Conservation (phyloP, 768 basidiomycete genomes). For the Boletellus sp. region DNA sequence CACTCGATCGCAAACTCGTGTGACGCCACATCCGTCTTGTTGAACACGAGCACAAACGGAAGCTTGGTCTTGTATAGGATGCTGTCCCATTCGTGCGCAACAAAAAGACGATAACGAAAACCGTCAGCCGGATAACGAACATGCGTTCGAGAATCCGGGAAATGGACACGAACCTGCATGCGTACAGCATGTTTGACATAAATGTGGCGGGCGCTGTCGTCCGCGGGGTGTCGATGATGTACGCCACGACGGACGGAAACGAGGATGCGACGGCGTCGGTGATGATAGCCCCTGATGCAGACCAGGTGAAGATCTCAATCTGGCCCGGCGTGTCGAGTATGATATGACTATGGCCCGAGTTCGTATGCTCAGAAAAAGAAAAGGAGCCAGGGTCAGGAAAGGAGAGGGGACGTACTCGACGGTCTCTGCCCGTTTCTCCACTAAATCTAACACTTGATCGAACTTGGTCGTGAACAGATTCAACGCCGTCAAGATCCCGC, state of each 20-base stretch:
- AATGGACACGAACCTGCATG: slow-evolving; percentile 68
- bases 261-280: slow-evolving; percentile 95
- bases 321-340: slow-evolving; percentile 97
- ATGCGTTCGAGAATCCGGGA: neutral
- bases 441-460: slow-evolving; percentile 87
- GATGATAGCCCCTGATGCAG: slow-evolving; percentile 96
- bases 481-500: slow-evolving; percentile 93
- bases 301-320: slow-evolving; percentile 99
- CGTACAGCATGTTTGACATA: slow-evolving; percentile 99
- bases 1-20: slow-evolving; percentile 93
- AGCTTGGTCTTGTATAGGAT: slow-evolving; percentile 98
- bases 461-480: slow-evolving; percentile 99
- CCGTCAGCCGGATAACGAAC: neutral
- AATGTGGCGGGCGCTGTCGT: slow-evolving; percentile 95
- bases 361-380: neutral
- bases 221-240: slow-evolving; percentile 95
- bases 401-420: slow-evolving; percentile 66
- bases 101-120: neutral
- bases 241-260: slow-evolving; percentile 92
- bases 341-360: slow-evolving; percentile 62
- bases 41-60: slow-evolving; percentile 97
- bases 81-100: slow-evolving; percentile 35
- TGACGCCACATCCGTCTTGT: slow-evolving; percentile 91
- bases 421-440: slow-evolving; percentile 85
- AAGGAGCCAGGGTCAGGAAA: neutral